Evolutionary conservation across 305 asterid species (phyloP), one percentile per base, ranked within the genome.

Genomic region (Fraxinus platypoda): DNA sequence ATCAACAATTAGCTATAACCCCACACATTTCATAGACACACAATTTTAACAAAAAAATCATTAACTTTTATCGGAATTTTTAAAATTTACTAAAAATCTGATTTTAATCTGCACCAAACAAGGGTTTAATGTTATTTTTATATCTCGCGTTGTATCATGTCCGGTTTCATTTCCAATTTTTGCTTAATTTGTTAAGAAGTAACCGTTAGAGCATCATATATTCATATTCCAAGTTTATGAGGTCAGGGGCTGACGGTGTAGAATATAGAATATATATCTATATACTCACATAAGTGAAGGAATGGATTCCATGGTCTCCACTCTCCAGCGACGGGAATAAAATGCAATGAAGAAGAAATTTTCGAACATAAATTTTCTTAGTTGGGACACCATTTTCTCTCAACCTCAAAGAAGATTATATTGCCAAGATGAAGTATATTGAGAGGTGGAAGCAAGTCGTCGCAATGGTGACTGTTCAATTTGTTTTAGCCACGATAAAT

Each of bases 381-480:
- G 57, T 62, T 62, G 66, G 4, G 15, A 12, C 57, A 35, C 54
- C 8, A 1, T 37, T 38, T 75, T 76, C 59, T 76, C 41, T 17
- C 57, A 3, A 11, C 34, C 46, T 17, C 80, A 30, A 31, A 80
- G 23, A 19, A 78, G 41, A 26, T 71, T 79, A 37, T 21, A 83
- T 3, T 19, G 64, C 9, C 11, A 64, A 54, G 26, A 85, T 81
- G 86, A 75, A 62, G 52, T 76, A 9, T 25, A 35, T 87, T 37
- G 85, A 83, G 37, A 83, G 57, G 75, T 90, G 90, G 92, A 92
- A 86, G 84, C 86, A 87, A 0, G 78, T 82, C 30, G 70, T 76
- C 34, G 89, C 88, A 49, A 88, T 93, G 97, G 81, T 88, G 79
- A 80, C 71, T 0, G 96, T 88, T 49, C 81, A 88, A 73, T 88